Percentiles rank a stretch among this genome's conserved stretches.
These are phyloP conservation scores for Trametes cingulata DNA, from an alignment of 768 basidiomycete species.

Conservation along the genomic window DNA sequence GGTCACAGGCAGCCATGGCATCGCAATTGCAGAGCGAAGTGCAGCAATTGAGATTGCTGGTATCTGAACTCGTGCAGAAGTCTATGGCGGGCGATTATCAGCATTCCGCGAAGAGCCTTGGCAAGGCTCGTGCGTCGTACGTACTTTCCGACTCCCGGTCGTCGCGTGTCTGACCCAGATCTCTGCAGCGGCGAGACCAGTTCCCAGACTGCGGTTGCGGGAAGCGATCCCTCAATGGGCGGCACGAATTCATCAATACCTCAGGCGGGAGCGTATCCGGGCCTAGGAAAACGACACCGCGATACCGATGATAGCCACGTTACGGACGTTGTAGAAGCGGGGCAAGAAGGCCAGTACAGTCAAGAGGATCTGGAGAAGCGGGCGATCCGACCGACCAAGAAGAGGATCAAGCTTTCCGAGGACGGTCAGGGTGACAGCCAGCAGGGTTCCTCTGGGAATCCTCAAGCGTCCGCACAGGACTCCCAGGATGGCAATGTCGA, in stretches of 20 bases:
- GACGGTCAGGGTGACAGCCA: background rate
- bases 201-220: background rate
- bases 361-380: constrained; percentile 41
- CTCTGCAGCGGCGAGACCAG: constrained; percentile 6
- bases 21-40: constrained; percentile 22
- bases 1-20: constrained; percentile 21
- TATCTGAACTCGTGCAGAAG: background rate
- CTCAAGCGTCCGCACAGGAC: background rate
- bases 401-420: constrained; percentile 46
- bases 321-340: constrained; percentile 43
- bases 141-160: background rate
- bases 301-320: constrained; percentile 48
- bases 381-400: constrained; percentile 50
- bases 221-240: background rate
- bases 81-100: background rate
- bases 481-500: constrained; percentile 8
- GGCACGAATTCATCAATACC: constrained; percentile 15
- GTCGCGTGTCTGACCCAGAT: background rate
- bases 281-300: constrained; percentile 67
- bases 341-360: constrained; percentile 38
- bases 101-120: constrained; percentile 19
- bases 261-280: constrained; percentile 36
- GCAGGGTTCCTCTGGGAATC: background rate
- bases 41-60: constrained; percentile 1
- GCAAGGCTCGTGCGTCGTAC: constrained; percentile 23